Percentiles rank a stretch among this genome's conserved stretches.
Conservation (phyloP, 441 rosid species). For the Macaranga tanarius region DNA sequence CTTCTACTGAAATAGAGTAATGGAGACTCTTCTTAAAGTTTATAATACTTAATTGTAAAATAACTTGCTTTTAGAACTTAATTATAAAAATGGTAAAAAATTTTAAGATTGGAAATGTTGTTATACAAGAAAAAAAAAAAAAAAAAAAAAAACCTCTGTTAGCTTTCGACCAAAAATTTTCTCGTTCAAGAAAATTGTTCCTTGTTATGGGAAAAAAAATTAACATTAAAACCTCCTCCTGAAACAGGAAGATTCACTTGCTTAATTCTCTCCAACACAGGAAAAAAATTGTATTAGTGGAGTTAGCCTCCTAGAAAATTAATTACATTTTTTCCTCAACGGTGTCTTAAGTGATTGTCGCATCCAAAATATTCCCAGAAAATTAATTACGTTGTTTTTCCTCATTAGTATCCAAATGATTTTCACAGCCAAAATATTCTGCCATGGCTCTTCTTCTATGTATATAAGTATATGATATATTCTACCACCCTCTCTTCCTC, state of each 20-base stretch:
- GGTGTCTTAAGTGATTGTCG: no score
- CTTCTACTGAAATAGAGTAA: no score
- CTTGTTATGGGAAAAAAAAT: background rate
- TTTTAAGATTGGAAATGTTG: no score
- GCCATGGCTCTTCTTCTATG: background rate
- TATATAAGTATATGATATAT: no score
- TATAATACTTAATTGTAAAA: no score
- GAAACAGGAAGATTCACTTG: background rate
- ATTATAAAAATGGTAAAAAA: no score
- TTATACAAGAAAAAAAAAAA: no score
- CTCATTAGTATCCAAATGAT: background rate
- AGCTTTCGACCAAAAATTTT: no score
- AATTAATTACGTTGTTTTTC: background rate
- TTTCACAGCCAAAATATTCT: background rate
- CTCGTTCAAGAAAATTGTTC: background rate
- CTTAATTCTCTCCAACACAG: background rate
- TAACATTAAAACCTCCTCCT: background rate
- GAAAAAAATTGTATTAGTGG: background rate
- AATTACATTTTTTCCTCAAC: background rate
- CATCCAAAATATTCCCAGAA: no score
- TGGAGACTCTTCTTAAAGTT: no score
- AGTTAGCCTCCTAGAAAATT: background rate
- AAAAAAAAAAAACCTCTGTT: no score
- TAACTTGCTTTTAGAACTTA: no score
- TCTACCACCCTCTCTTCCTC: background rate